phyloP scores from a whole-genome alignment of 257 asterid species.

The Primulina tabacum region DNA sequence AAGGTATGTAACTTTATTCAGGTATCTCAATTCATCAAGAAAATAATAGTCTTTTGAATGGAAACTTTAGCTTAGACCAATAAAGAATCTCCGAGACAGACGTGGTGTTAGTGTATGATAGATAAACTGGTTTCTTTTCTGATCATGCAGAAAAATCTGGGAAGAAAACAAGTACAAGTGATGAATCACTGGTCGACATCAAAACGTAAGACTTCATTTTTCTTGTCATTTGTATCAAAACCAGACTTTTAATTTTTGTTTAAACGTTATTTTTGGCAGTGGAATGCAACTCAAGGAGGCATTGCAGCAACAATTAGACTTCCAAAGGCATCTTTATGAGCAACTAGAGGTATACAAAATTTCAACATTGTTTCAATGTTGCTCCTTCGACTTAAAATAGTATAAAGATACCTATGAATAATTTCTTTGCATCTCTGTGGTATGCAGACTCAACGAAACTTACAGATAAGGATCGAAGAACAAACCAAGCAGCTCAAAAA shows the following conservation, averaged over 20 bases:
- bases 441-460: constrained; percentile 50
- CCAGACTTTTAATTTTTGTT: not conserved
- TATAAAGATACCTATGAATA: not conserved
- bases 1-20: constrained; percentile 42
- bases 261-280: constrained; percentile 28
- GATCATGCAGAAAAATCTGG: constrained; percentile 54
- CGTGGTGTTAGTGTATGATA: not conserved
- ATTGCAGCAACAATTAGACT: constrained; percentile 63
- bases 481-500: constrained; percentile 56
- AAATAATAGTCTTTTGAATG: not conserved
- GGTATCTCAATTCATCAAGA: constrained; percentile 2
- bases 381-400: not conserved
- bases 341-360: constrained; percentile 64
- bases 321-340: constrained; percentile 79
- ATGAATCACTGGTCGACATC: constrained; percentile 38
- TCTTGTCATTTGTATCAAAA: not conserved
- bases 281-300: constrained; percentile 76
- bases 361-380: not conserved
- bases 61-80: not conserved
- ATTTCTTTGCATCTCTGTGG: not conserved
- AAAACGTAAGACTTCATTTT: constrained; percentile 40
- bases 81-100: not conserved
- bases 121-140: constrained; percentile 4
- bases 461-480: constrained; percentile 72
- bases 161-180: constrained; percentile 31